Percentiles rank a stretch among this genome's conserved stretches.
Evolutionary conservation across 495 filamentous ascomycete species (phyloP).

Genomic region (Talaromyces trachyspermus): DNA sequence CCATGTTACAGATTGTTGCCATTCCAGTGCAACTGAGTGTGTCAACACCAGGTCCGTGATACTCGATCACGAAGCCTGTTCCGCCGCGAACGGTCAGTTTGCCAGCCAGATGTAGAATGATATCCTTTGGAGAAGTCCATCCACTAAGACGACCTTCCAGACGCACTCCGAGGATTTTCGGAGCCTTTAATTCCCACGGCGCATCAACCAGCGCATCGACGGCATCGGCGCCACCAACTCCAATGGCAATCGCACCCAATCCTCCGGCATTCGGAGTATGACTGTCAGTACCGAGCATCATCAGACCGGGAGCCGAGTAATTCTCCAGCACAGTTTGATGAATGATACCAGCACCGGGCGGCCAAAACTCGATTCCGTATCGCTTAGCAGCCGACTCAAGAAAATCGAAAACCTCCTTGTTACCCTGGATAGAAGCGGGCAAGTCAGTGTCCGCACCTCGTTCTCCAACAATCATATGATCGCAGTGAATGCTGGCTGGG

Average conservation of each 20-base stretch:
- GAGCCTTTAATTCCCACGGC: slow-evolving; percentile 95
- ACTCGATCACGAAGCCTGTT: slow-evolving; percentile 92
- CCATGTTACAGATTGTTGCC: slow-evolving; percentile 91
- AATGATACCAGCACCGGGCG: slow-evolving; percentile 96
- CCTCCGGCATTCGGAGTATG: slow-evolving; percentile 96
- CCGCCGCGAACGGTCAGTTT: slow-evolving; percentile 89
- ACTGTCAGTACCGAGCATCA: slow-evolving; percentile 99
- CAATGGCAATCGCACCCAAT: slow-evolving; percentile 88
- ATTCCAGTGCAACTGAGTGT: slow-evolving; percentile 87
- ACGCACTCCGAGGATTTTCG: slow-evolving; percentile 78
- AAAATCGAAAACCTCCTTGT: slow-evolving; percentile 97
- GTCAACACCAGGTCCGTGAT: slow-evolving; percentile 81
- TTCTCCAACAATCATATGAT: slow-evolving; percentile 97
- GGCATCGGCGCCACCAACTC: slow-evolving; percentile 94
- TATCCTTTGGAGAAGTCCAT: slow-evolving; percentile 92
- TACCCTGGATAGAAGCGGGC: slow-evolving; percentile 77
- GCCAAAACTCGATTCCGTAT: slow-evolving; percentile 98
- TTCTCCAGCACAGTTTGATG: slow-evolving; percentile 98
- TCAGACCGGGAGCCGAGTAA: slow-evolving; percentile 91
- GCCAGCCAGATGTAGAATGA: slow-evolving; percentile 85
- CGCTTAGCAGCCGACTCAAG: slow-evolving; percentile 89
- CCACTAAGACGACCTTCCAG: slow-evolving; percentile 76
- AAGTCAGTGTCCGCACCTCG: slow-evolving; percentile 85
- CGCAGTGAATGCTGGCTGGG: slow-evolving; percentile 95
- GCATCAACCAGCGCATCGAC: slow-evolving; percentile 95